These are phyloP conservation scores for Tolypocladium tundrense DNA, from an alignment of 2,329 filamentous ascomycete genomes.

Conservation along the genomic window DNA sequence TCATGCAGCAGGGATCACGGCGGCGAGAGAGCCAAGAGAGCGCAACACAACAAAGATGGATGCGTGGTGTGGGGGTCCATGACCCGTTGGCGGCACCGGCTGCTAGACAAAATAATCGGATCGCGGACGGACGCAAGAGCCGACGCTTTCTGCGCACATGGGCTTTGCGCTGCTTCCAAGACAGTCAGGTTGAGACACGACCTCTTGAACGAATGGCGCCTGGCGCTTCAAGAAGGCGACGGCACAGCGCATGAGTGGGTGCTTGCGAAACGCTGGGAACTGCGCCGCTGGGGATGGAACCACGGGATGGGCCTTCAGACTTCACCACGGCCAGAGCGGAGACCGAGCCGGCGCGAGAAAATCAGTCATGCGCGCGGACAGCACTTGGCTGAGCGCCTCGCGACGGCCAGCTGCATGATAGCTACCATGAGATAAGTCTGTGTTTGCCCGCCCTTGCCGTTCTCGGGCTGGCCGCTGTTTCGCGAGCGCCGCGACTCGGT, in stretches of 20 bases:
- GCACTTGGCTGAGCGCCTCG: background rate
- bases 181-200: background rate
- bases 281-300: background rate
- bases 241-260: background rate
- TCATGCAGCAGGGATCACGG: constrained; percentile 12
- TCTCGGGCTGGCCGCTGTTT: background rate
- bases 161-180: background rate
- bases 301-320: background rate
- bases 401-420: background rate
- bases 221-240: background rate
- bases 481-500: background rate
- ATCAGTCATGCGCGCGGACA: background rate
- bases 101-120: background rate
- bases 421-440: background rate
- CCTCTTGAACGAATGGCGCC: background rate
- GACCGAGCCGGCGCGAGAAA: background rate
- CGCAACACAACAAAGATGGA: background rate
- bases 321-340: background rate
- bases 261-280: background rate
- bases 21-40: constrained; percentile 2
- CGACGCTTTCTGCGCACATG: background rate
- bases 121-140: background rate
- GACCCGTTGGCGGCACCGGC: background rate
- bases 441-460: background rate
- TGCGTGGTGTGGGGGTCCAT: background rate